Evolutionary conservation across 345 rosid genomes (phyloP).

Genomic region (Turritis glabra): DNA sequence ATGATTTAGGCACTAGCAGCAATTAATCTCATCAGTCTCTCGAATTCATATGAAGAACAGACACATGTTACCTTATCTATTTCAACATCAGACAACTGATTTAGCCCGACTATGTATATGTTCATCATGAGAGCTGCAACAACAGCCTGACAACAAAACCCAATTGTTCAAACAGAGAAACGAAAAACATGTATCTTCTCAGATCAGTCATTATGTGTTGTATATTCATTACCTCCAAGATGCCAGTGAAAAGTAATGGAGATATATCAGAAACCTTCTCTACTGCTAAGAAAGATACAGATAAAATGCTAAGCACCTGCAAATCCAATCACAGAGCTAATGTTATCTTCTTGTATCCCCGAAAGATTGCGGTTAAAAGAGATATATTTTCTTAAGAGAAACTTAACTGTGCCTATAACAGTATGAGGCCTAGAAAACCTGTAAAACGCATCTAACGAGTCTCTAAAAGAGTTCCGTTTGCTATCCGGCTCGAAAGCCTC

Average conservation of each 20-base stretch:
- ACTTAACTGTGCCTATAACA: constrained; percentile 94
- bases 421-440: constrained; percentile 96
- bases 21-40: background rate
- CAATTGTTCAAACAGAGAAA: background rate
- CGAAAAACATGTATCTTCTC: background rate
- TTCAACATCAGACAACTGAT: constrained; percentile 86
- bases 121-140: constrained; percentile 95
- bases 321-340: constrained; percentile 6
- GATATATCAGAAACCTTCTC: constrained; percentile 79
- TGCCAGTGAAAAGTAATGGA: constrained; percentile 64
- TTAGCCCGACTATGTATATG: constrained; percentile 86
- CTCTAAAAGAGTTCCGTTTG: constrained; percentile 41
- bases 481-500: constrained; percentile 48
- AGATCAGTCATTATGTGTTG: background rate
- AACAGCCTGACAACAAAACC: constrained; percentile 63
- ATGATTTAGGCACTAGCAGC: background rate
- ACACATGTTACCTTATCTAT: constrained; percentile 75
- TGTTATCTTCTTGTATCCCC: constrained; percentile 1
- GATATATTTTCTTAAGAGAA: constrained; percentile 4
- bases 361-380: background rate
- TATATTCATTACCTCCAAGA: constrained; percentile 61
- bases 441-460: constrained; percentile 70
- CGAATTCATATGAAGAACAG: background rate
- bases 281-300: constrained; percentile 91
- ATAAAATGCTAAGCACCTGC: constrained; percentile 84